phyloP scores from a whole-genome alignment of 345 rosid species.

The Mallotus nudiflorus region DNA sequence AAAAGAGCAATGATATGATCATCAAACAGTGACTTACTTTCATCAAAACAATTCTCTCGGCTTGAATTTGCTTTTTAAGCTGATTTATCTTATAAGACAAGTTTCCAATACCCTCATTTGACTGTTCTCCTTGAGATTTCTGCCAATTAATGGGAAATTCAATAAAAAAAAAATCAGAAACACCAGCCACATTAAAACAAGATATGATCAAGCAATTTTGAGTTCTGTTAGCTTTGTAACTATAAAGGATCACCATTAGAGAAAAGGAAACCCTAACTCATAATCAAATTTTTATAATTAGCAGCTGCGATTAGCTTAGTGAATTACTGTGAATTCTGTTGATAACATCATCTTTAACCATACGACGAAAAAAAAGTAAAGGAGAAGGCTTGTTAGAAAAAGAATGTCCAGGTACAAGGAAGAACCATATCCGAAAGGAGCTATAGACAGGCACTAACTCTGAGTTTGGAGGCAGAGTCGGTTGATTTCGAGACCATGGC shows the following conservation, averaged over 20 bases:
- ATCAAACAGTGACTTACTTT: constrained; percentile 44
- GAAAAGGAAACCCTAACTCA: background rate
- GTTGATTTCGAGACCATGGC: constrained; percentile 47
- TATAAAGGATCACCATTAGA: background rate
- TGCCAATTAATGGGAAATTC: constrained; percentile 16
- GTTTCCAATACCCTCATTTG: constrained; percentile 45
- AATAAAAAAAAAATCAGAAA: background rate
- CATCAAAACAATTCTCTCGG: constrained; percentile 55
- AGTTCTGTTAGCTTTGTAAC: background rate
- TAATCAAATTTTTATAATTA: background rate
- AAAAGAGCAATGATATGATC: background rate
- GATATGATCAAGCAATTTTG: constrained; percentile 5
- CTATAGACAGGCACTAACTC: constrained; percentile 34
- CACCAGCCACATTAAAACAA: background rate
- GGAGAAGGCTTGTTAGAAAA: background rate
- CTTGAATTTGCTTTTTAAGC: constrained; percentile 78
- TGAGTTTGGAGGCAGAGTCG: constrained; percentile 42
- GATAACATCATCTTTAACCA: background rate
- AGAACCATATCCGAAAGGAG: constrained; percentile 12
- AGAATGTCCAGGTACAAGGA: background rate
- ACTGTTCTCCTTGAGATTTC: constrained; percentile 59
- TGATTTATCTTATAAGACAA: constrained; percentile 62
- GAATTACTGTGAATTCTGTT: background rate
- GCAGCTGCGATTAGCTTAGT: background rate
- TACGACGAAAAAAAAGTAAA: background rate